Base-by-base conservation (phyloP, 768 basidiomycete genomes). In the Boletus rex-veris region DNA sequence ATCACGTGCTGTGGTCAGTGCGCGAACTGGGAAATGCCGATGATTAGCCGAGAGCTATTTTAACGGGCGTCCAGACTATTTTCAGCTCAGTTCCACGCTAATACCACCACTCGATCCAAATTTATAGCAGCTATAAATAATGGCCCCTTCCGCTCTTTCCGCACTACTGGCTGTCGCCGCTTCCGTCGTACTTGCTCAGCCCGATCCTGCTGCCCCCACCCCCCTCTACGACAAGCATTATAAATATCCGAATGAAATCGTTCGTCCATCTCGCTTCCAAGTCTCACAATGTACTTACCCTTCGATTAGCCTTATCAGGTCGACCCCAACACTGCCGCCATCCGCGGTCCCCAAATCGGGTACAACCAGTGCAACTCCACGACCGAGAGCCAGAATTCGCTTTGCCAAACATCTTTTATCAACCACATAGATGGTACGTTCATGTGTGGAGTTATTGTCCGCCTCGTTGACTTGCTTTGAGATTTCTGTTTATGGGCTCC, bases 401-500 rank as follows among this genome's bases (percentile, higher is more conserved):
- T 80, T 35, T 91, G 89, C 67, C 89, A 91, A 69, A 90, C 87
- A 0, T 72, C 77, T 9, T 81, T 81, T 68, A 72, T 85, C 53
- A 88, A 88, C 80, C 78, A 67, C 54, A 75, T 79, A 11, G 66
- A 68, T 30, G 82, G 81, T 70, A 35, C 16, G 0, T 12, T 3
- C 8, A 1, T 8, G 5, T 43, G 16, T 28, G 35, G 44, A 0
- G 30, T 14, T 5, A 11, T 19, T 36, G 19, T 0, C 2, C 10
- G 1, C n/a, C 10, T 14, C 7, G 19, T 18, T 56, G 30, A 45
- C 31, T 16, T 1, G 9, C 36, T 24, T 41, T 11, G 0, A 88
- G 87, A 89, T 62, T 88, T 85, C 68, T 89, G 87, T 58, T 60
- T 88, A 0, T 88, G 84, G 82, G 83, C 75, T 30, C 80, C 85